phyloP scores from a whole-genome alignment of 148 eudicot species.

The Linanthus parryae region DNA sequence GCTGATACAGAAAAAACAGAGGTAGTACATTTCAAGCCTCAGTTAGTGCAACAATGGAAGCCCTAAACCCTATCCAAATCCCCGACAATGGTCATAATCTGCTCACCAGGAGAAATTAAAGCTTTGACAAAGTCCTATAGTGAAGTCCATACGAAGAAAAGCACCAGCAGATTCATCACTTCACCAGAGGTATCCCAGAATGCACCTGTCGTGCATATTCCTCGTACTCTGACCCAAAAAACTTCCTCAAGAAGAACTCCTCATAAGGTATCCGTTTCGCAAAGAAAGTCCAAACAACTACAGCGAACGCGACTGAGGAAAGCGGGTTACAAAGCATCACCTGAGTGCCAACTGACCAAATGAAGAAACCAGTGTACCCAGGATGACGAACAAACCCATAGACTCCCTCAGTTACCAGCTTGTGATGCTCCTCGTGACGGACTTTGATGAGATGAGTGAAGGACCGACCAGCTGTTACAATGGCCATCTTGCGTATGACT shows the following conservation, averaged over 20 bases:
- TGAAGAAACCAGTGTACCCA: constrained; percentile 67
- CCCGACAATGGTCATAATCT: no score
- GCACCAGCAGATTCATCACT: no score
- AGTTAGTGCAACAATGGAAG: no score
- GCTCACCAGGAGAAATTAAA: no score
- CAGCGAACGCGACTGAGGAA: constrained; percentile 51
- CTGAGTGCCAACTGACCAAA: constrained; percentile 93
- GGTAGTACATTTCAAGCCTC: no score
- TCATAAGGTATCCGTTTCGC: constrained; percentile 71
- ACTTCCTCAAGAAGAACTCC: constrained; percentile 73
- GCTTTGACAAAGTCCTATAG: no score
- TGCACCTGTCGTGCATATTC: constrained; percentile 56
- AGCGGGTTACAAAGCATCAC: constrained; percentile 80
- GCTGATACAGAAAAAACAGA: no score
- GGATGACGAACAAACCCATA: constrained; percentile 78
- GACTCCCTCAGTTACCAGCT: constrained; percentile 61
- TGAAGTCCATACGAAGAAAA: no score
- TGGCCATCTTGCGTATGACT: constrained; percentile 59
- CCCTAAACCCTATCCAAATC: no score
- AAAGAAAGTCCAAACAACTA: constrained; percentile 80
- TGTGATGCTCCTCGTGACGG: constrained; percentile 65
- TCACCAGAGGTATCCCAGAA: constrained; percentile 86
- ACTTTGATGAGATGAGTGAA: constrained; percentile 78
- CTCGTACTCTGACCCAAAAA: constrained; percentile 65
- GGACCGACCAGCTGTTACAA: constrained; percentile 74